Conservation (phyloP, 345 rosid genomes). For the Heritiera littoralis region DNA sequence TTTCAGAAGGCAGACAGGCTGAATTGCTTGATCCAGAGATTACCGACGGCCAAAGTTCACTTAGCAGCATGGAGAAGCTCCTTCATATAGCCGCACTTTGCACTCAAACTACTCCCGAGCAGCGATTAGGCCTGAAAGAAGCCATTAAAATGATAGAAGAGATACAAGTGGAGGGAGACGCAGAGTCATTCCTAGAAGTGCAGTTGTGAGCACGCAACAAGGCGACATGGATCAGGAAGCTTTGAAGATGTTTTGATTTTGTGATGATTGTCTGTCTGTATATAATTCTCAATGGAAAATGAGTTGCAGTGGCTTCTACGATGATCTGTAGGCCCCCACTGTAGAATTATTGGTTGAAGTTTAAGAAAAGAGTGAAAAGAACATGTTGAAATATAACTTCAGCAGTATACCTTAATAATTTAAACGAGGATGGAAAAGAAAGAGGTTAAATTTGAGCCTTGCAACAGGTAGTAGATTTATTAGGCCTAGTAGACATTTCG, state of each 20-base stretch:
- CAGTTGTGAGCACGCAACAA: background rate
- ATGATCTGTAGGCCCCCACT: background rate
- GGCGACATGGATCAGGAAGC: slow-evolving; percentile 7
- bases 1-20: slow-evolving; percentile 43
- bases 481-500: too few relatives aligned
- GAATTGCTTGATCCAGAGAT: slow-evolving; percentile 72
- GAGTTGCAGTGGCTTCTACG: background rate
- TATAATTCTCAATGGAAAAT: background rate
- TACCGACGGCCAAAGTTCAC: slow-evolving; percentile 28
- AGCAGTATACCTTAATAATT: background rate
- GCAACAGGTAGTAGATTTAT: too few relatives aligned
- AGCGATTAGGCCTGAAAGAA: slow-evolving; percentile 52
- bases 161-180: slow-evolving; percentile 34
- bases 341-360: background rate
- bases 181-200: background rate
- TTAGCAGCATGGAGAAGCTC: slow-evolving; percentile 46
- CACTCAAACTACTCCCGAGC: slow-evolving; percentile 43
- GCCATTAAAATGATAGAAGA: slow-evolving; percentile 53
- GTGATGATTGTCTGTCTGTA: background rate
- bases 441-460: too few relatives aligned
- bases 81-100: slow-evolving; percentile 62
- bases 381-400: slow-evolving; percentile 5
- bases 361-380: background rate
- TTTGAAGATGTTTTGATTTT: background rate
- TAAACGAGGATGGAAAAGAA: too few relatives aligned